Evolutionary conservation across 306 rosid species (phyloP), one percentile per base, ranked within the genome.

Genomic region (Trifolium pratense): DNA sequence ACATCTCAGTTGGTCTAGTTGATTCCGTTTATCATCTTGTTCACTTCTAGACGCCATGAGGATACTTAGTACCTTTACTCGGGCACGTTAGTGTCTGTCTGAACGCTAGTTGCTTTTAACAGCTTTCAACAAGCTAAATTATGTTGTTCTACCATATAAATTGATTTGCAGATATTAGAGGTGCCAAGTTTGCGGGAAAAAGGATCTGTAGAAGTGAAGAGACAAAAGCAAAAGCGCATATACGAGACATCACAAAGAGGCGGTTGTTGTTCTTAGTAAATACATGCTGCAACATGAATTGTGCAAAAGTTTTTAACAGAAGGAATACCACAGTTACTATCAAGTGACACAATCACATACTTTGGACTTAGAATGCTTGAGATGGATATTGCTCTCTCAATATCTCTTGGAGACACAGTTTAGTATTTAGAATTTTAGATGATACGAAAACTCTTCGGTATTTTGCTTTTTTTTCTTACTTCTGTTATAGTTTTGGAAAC

Each of bases 161-260:
- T 76, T 62, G 66, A 10, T 80, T 80, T 83, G 10, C 89, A 89
- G 97, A 86, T 91, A 65, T 60, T 91, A 69, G 90, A 91, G 73
- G 90, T 91, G 11, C 89, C 96, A 1, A 83, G 84, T 74, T 85
- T 86, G 70, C 77, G 90, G 18, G 96, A 91, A 77, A 91, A 83
- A 26, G 96, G 93, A 66, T 91, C 91, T 0, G 77, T 68, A 14
- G 78, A 65, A 15, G 89, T 84, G 71, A 89, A 80, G 88, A 89
- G 82, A 80, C 96, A 89, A 34, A 81, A 79, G 75, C 92, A 86
- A 76, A 89, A 84, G 65, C 68, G 68, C 63, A 48, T 12, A 9
- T 66, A 78, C 11, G 81, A 53, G 66, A 68, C 55, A 71, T 55
- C 79, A 62, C 84, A 60, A 18, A 75, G 59, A 7, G 86, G 81